These are phyloP conservation scores for Neurospora sp. DNA, from an alignment of 2,329 filamentous ascomycete species.

Conservation along the genomic window DNA sequence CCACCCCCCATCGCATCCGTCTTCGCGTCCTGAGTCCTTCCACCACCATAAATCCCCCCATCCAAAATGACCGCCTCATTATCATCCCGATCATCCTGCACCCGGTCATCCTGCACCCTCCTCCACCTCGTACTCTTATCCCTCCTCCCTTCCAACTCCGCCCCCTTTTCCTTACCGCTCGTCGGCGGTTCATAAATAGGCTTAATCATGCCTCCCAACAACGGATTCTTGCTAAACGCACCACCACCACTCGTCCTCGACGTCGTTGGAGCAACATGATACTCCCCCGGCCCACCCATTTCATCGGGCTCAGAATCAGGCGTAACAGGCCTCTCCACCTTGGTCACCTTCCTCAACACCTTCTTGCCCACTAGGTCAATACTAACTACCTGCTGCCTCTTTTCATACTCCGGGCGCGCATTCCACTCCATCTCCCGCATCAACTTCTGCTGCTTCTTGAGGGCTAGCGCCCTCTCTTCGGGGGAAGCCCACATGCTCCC, in stretches of 20 bases:
- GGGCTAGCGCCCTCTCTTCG: conserved; percentile 68
- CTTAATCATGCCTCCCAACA: conserved; percentile 54
- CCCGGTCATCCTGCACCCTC: conserved; percentile 53
- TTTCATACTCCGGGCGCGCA: conserved; percentile 78
- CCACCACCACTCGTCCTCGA: conserved; percentile 35
- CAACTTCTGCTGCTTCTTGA: conserved; percentile 78
- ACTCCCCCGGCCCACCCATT: conserved; percentile 22
- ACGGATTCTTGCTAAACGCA: conserved; percentile 58
- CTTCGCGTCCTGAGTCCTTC: conserved; percentile 2
- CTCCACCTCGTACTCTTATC: conserved; percentile 41
- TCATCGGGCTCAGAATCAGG: conserved; percentile 31
- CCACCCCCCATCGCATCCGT: conserved; percentile 1
- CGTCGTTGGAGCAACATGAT: conserved; percentile 6
- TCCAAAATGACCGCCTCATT: conserved; percentile 51
- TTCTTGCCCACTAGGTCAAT: conserved; percentile 73
- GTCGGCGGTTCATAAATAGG: conserved; percentile 40
- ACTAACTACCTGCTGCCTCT: conserved; percentile 72
- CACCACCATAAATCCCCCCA: conserved; percentile 39
- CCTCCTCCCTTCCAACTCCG: conserved; percentile 31
- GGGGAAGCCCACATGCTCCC: conserved; percentile 76
- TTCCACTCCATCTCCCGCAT: conserved; percentile 82
- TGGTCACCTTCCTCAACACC: conserved; percentile 62
- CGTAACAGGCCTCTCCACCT: conserved; percentile 46
- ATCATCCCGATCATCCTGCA: conserved; percentile 49
- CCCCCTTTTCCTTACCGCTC: conserved; percentile 36